phyloP scores from a whole-genome alignment of 306 rosid genomes.

The Vigna radiata region DNA sequence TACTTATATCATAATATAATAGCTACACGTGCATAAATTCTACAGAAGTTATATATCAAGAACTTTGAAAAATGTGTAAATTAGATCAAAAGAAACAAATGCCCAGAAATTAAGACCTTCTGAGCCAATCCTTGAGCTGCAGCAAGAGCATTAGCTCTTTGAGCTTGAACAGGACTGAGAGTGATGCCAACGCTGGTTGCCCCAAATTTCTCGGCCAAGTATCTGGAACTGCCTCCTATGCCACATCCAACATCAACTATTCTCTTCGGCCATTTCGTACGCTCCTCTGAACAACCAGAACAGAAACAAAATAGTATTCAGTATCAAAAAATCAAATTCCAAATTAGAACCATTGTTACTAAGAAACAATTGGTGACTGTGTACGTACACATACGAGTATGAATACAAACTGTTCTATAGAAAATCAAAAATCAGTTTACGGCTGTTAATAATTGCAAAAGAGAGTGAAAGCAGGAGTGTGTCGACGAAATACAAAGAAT shows the following conservation, averaged over 20 bases:
- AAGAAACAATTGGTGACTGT: background rate
- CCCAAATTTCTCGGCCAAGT: conserved; percentile 69
- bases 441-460: too few species aligned
- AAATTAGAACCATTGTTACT: background rate
- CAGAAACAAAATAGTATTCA: background rate
- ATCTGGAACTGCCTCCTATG: conserved; percentile 94
- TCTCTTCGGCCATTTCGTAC: conserved; percentile 49
- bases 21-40: background rate
- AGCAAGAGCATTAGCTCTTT: conserved; percentile 83
- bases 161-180: conserved; percentile 88
- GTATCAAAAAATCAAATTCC: background rate
- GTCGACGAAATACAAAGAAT: background rate
- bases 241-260: conserved; percentile 96
- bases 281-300: conserved; percentile 14
- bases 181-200: conserved; percentile 77
- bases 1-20: background rate
- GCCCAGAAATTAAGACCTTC: conserved; percentile 42
- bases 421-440: too few species aligned
- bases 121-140: conserved; percentile 66
- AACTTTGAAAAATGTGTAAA: background rate
- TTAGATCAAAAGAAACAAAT: background rate
- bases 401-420: too few species aligned
- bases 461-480: too few species aligned
- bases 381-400: background rate
- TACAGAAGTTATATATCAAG: background rate